These are phyloP conservation scores for Brettanomyces custersianus DNA, from an alignment of 805 yeast species.

Conservation along the genomic window DNA sequence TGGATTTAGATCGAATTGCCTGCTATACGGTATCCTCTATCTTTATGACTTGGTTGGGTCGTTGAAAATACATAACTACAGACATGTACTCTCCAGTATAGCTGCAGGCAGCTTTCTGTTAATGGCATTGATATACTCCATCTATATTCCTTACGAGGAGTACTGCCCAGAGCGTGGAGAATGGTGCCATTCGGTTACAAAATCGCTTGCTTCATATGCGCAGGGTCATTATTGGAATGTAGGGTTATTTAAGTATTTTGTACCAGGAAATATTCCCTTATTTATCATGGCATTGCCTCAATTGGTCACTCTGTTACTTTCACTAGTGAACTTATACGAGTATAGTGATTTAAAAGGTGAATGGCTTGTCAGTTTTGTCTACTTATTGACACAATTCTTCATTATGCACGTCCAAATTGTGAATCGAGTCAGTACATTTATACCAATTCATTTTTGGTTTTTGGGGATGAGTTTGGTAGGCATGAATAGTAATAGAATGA, in stretches of 20 bases:
- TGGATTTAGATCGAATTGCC: conserved; percentile 66
- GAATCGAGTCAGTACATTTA: conserved; percentile 66
- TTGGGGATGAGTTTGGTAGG: no score
- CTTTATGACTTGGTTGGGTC: conserved; percentile 40
- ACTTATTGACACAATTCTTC: conserved; percentile 42
- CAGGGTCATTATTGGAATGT: conserved; percentile 78
- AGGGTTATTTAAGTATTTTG: conserved; percentile 82
- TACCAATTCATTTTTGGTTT: conserved; percentile 74
- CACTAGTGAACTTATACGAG: conserved; percentile 30
- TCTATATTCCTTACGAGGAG: conserved; percentile 40
- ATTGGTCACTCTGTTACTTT: conserved; percentile 33
- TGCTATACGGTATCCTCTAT: conserved; percentile 62
- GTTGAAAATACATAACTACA: background rate
- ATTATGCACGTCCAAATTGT: conserved; percentile 83
- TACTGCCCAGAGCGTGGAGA: conserved; percentile 68
- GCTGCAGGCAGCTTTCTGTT: conserved; percentile 5
- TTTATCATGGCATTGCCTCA: conserved; percentile 71
- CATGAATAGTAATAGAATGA: no score
- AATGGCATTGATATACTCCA: conserved; percentile 38
- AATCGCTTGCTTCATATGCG: conserved; percentile 59
- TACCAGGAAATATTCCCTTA: conserved; percentile 70
- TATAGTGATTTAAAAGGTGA: conserved; percentile 27
- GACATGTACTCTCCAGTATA: no score
- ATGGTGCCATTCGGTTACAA: conserved; percentile 62
- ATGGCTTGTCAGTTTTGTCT: conserved; percentile 31